Conservation (phyloP, 768 basidiomycete species). For the Mycena vulgaris region DNA sequence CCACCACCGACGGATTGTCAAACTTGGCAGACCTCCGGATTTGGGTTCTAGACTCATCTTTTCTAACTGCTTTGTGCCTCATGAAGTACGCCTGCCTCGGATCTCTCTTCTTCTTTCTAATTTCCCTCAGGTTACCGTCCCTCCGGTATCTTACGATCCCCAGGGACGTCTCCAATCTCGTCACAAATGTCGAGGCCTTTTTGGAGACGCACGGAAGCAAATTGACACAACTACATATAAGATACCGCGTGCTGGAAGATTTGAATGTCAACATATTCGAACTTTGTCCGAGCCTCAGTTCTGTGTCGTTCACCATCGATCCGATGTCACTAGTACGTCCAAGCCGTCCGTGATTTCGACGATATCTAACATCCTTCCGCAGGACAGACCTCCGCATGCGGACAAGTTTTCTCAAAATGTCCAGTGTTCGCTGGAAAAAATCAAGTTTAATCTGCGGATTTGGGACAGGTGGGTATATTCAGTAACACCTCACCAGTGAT, state of each 20-base stretch:
- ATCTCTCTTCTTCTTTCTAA: not conserved
- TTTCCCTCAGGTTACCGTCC: not conserved
- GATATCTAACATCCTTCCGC: not conserved
- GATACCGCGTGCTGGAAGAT: not conserved
- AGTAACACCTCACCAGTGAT: not conserved
- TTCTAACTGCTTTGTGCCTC: not conserved
- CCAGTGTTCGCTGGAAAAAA: conserved; percentile 1
- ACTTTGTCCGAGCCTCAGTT: conserved; percentile 6
- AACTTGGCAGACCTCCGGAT: not conserved
- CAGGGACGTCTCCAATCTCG: not conserved
- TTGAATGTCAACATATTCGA: not conserved
- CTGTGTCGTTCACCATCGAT: no score
- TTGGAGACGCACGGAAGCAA: conserved; percentile 10
- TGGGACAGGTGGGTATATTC: not conserved
- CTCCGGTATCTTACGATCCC: conserved; percentile 1
- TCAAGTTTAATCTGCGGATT: not conserved
- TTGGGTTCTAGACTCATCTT: not conserved
- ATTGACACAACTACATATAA: conserved; percentile 1
- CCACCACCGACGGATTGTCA: not conserved
- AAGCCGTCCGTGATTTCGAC: not conserved
- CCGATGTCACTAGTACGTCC: no score
- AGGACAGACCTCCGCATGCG: not conserved
- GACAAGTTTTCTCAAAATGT: not conserved
- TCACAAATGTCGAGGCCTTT: not conserved
- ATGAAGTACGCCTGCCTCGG: conserved; percentile 1